Base-by-base conservation (phyloP, 768 basidiomycete genomes). In the Mycena olivaceomarginata region DNA sequence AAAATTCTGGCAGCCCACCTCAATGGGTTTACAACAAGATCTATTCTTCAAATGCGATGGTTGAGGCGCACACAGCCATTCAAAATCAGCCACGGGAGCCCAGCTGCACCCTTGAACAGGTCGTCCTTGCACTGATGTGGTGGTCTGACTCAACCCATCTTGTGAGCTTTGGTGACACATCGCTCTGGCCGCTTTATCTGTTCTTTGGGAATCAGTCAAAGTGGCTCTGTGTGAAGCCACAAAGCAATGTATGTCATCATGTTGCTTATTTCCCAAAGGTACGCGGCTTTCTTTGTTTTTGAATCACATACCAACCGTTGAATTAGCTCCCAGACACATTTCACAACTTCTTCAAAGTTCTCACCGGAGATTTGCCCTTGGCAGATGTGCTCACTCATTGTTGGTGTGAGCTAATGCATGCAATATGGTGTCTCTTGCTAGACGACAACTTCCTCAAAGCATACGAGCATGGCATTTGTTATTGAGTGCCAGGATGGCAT, bases 181-280 rank as follows among this genome's bases (percentile, higher is more conserved):
- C 79, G 10, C 79, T 87, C 1, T 91, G 88, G 90, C 89, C 89
- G 4, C 43, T 88, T 0, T 91, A 90, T 62, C 48, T 87, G 7
- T 85, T 79, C 41, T 86, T 90, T 63, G 86, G 86, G 0, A 86
- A 86, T 72, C 81, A 83, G 15, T 89, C 89, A 0, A 90, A 91
- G 71, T 90, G 88, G 67, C 57, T 81, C 1, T 80, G 85, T 0
- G 77, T 75, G 0, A 81, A 82, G 12, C 88, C 86, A 0, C 74
- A 57, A 12, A 51, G 79, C 45, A 43, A 80, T 66, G 59, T 82
- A 74, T 67, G 82, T 57, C 76, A 87, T 51, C 87, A 88, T 67
- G 16, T 89, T 16, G 87, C 85, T 1, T 89, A 88, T 78, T 82
- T 90, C 68, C 86, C 87, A 1, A 83, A 82, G 41, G 86, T 87